Conservation (phyloP, 23 red algal genomes). For the Gracilaria domingensis region DNA sequence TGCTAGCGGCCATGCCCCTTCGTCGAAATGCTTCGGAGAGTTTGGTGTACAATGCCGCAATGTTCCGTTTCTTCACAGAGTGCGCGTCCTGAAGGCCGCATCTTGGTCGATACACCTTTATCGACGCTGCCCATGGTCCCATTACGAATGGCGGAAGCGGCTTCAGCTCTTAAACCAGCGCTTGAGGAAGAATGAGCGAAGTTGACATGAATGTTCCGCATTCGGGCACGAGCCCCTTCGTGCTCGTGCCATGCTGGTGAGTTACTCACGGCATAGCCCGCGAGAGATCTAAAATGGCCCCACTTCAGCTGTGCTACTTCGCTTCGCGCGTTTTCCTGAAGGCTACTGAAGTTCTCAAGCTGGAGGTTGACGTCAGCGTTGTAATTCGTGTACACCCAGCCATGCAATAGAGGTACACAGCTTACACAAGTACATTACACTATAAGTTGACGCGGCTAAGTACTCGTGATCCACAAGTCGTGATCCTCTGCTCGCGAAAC, state of each 20-base stretch:
- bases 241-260: neutral
- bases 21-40: conserved; percentile 41
- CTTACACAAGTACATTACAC: no score
- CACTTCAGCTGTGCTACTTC: neutral
- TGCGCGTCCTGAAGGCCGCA: conserved; percentile 28
- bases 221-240: neutral
- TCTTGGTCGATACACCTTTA: conserved; percentile 34
- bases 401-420: no score
- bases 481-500: no score
- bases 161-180: neutral
- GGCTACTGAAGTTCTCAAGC: neutral
- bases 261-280: neutral
- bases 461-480: no score
- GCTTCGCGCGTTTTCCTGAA: neutral
- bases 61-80: neutral
- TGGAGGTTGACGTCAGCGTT: no score
- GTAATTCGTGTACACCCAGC: no score
- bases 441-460: no score
- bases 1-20: neutral
- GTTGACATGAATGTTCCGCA: neutral
- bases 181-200: neutral
- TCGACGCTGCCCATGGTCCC: conserved; percentile 25
- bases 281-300: neutral
- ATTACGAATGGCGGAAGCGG: neutral
- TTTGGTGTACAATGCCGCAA: neutral